Percentiles rank a stretch among this genome's conserved stretches.
Conservation (phyloP, 441 rosid species). For the Flueggea neowawraea region DNA sequence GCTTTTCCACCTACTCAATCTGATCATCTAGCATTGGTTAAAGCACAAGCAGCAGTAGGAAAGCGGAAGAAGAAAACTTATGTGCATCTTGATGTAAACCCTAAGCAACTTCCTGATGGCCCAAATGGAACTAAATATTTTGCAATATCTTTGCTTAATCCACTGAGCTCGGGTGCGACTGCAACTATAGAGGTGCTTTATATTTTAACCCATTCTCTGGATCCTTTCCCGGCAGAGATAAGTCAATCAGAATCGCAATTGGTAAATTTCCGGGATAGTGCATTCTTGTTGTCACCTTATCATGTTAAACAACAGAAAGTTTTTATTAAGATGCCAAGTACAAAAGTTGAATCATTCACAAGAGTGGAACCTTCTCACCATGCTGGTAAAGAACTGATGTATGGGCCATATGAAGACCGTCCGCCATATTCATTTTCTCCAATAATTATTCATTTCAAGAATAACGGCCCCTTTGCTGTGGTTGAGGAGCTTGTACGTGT, state of each 20-base stretch:
- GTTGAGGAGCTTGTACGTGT: constrained; percentile 98
- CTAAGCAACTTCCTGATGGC: constrained; percentile 64
- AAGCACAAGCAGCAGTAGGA: constrained; percentile 69
- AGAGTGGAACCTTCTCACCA: constrained; percentile 74
- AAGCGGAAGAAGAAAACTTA: constrained; percentile 72
- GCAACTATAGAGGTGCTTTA: constrained; percentile 77
- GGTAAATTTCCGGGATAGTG: constrained; percentile 83
- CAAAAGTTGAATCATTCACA: constrained; percentile 85
- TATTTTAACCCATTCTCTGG: constrained; percentile 72
- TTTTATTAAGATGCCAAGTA: constrained; percentile 76
- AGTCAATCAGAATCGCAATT: constrained; percentile 91
- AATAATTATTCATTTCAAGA: constrained; percentile 80
- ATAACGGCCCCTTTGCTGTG: constrained; percentile 94
- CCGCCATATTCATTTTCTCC: constrained; percentile 78
- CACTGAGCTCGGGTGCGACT: constrained; percentile 62
- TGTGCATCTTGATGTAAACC: constrained; percentile 56
- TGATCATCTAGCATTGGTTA: constrained; percentile 65
- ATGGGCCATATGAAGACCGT: constrained; percentile 86
- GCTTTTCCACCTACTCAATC: constrained; percentile 75
- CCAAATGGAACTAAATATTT: constrained; percentile 74
- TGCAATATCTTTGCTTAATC: constrained; percentile 45
- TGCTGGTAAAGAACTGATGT: constrained; percentile 73
- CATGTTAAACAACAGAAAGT: constrained; percentile 71
- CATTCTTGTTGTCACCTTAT: constrained; percentile 75
- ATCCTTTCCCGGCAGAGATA: constrained; percentile 94